A percentile compares a stretch with the other conserved stretches of the same genome.
These are phyloP conservation scores for Trichoderma endophyticum DNA, from an alignment of 2,329 filamentous ascomycete species.

Conservation along the genomic window DNA sequence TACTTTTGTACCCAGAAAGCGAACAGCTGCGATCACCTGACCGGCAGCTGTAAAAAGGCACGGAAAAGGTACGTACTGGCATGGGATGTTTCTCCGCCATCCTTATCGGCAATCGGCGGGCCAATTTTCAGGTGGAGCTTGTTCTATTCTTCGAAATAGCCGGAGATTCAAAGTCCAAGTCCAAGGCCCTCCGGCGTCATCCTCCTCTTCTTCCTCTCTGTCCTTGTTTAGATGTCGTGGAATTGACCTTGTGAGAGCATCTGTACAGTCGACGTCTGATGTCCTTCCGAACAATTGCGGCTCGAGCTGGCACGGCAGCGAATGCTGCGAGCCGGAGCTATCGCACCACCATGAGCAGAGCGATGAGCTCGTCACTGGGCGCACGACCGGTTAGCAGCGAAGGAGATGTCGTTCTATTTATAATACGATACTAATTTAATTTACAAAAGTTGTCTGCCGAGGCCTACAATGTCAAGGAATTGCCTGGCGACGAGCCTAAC, in stretches of 20 bases:
- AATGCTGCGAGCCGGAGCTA: conserved; percentile 43
- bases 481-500: conserved; percentile 69
- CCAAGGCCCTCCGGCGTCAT: background rate
- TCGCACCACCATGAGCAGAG: conserved; percentile 51
- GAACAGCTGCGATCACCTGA: background rate
- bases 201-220: background rate
- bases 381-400: conserved; percentile 25
- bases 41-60: conserved; percentile 11
- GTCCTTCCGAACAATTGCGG: conserved; percentile 54
- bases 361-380: conserved; percentile 57
- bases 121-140: conserved; percentile 18
- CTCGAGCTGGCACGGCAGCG: conserved; percentile 53
- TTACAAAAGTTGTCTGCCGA: conserved; percentile 35
- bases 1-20: background rate
- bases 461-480: conserved; percentile 48
- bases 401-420: background rate
- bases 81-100: conserved; percentile 18
- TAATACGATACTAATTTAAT: conserved; percentile 2
- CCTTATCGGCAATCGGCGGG: conserved; percentile 19
- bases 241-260: conserved; percentile 35
- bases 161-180: background rate
- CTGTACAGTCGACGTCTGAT: conserved; percentile 44
- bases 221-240: conserved; percentile 34
- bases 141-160: conserved; percentile 1
- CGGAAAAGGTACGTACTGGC: conserved; percentile 9